Evolutionary conservation across 2,329 filamentous ascomycete genomes (phyloP).

Genomic region (Colletotrichum filicis): DNA sequence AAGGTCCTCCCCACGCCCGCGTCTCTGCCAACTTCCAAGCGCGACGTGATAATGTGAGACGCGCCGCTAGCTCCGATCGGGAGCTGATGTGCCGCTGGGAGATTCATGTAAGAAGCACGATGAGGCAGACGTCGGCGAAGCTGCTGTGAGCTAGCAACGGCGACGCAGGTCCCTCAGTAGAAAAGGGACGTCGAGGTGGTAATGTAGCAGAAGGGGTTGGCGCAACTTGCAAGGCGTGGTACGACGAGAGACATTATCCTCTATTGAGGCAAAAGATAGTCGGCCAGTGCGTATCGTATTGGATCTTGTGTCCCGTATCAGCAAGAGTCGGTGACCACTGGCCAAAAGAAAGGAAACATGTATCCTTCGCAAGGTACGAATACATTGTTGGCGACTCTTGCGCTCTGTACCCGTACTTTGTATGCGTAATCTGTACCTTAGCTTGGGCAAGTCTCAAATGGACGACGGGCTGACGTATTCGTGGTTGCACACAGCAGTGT

Average conservation of each 20-base stretch:
- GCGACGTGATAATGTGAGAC: background rate
- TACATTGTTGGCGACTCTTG: background rate
- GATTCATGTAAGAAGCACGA: background rate
- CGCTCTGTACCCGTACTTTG: background rate
- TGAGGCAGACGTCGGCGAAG: background rate
- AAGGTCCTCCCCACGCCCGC: background rate
- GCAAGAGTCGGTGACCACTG: background rate
- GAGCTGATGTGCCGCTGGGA: background rate
- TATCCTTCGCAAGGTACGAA: background rate
- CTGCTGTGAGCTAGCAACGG: background rate
- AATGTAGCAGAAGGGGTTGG: background rate
- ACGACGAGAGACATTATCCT: background rate
- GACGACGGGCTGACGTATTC: background rate
- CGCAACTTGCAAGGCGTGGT: background rate
- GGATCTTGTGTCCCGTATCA: background rate
- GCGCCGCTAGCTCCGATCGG: constrained; percentile 9
- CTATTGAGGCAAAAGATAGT: background rate
- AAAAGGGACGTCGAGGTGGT: background rate
- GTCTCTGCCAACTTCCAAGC: constrained; percentile 2
- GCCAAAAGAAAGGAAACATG: background rate
- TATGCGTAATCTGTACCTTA: background rate
- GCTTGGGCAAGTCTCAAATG: no score
- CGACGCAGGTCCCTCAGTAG: background rate
- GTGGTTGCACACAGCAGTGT: background rate
- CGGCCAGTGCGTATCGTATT: background rate